Evolutionary conservation across 208 protist genomes (phyloP), one percentile per base, ranked within the genome.

Genomic region (Acanthamoeba royreba): DNA sequence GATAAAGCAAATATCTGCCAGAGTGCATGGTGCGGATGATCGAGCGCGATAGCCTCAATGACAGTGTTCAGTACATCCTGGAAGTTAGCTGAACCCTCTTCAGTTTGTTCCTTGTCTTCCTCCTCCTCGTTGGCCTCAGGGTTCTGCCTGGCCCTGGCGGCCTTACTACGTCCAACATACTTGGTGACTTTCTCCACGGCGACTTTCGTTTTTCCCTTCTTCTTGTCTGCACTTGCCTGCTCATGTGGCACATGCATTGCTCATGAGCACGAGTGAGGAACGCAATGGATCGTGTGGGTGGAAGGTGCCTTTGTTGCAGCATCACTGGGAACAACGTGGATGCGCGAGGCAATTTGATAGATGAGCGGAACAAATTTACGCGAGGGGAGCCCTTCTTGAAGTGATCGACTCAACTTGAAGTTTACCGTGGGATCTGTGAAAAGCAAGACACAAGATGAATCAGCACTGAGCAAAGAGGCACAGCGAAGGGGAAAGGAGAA

Each of bases 351-450:
- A 19, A 96, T 91, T 87, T 97, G 96, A 38, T 97, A 95, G 25
- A 95, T 81, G 0, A 97, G 93, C 11, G 96, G 95, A 3, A 96
- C 38, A 40, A 97, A 96, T 46, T 97, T 96, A 15, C 47, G 38
- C 7, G 93, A 93, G 46, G 52, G 66, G n/a, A 89, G 43, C 3
- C 55, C 74, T 9, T 88, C 31, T 40, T 47, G 46, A 2, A 88
- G 47, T n/a, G 81, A 33, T 25, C 61, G 35, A 3, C 22, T 63
- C 15, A 88, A 15, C 46, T 66, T 40, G 31, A 45, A 28, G 81
- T 88, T 88, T 7, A 88, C 52, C 1, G 13, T 53, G 0, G 52
- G 81, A 28, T 88, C 81, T 88, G 28, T 17, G 45, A 8, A 87
- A 11, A n/a, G n/a, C 19, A 79, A 40, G 38, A 0, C 7, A 42